Conservation (phyloP, 2,329 filamentous ascomycete genomes). For the Aspergillus bombycis region DNA sequence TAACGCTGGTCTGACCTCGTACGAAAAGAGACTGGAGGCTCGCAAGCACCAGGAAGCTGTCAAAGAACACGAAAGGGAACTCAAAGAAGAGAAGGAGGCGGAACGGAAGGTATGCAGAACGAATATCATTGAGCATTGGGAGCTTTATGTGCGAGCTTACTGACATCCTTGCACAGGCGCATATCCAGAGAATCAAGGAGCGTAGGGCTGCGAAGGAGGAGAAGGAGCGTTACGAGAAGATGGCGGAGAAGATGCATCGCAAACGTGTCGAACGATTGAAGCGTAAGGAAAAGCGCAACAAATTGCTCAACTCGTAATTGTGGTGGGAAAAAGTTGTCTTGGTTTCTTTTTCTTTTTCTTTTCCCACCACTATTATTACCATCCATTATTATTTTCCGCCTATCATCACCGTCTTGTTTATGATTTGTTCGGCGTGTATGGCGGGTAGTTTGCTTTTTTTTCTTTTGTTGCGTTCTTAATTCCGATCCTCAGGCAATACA, state of each 20-base stretch:
- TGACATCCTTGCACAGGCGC: conserved; percentile 57
- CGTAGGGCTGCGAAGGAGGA: conserved; percentile 88
- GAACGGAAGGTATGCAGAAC: conserved; percentile 70
- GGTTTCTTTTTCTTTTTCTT: conserved; percentile 2
- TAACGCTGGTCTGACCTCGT: conserved; percentile 74
- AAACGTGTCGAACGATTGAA: conserved; percentile 92
- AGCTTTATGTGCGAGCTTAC: not conserved
- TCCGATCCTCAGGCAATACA: not conserved
- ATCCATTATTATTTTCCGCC: not conserved
- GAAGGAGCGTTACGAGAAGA: conserved; percentile 86
- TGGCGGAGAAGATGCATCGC: conserved; percentile 97
- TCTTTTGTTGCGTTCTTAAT: not conserved
- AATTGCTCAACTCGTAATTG: conserved; percentile 48
- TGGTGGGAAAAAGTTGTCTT: not conserved
- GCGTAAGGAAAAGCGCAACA: conserved; percentile 90
- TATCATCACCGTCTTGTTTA: not conserved
- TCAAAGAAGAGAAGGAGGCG: conserved; percentile 95
- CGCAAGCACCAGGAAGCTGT: conserved; percentile 72
- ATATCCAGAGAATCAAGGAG: conserved; percentile 79
- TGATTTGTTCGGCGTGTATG: not conserved
- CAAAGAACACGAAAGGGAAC: conserved; percentile 91
- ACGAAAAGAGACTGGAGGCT: conserved; percentile 72
- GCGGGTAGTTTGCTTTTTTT: not conserved
- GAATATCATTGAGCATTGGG: not conserved
- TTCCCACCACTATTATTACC: not conserved